Evolutionary conservation across 2,329 filamentous ascomycete species (phyloP), one percentile per base, ranked within the genome.

Genomic region (Hirsutella minnesotensis): DNA sequence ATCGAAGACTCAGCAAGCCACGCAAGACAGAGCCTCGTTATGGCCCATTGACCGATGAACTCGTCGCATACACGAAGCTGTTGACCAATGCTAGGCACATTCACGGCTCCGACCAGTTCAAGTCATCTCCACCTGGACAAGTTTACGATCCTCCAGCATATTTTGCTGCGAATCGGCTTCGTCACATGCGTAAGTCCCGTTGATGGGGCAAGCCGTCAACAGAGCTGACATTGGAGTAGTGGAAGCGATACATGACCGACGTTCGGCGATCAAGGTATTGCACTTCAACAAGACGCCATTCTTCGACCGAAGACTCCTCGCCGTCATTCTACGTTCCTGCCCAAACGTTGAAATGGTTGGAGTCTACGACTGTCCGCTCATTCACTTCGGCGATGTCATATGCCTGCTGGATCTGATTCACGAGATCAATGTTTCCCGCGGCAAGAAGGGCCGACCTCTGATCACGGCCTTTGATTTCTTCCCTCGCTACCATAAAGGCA

Each of bases 361-460:
- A 2, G 49, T 65, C 2, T 65, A 65, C 42, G 53, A 61, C 39
- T 65, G 63, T 21, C 60, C 60, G 0, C 44, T 64, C 2, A 47
- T 65, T 4, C 57, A 64, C 22, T 52, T 62, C n/a, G 62, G 59
- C 9, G 62, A 65, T 19, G 42, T 62, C 0, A 40, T 61, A 1
- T 52, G 48, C 10, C 42, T 65, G 0, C 47, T 65, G 1, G 61
- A 65, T 40, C 44, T 64, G 3, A 61, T 65, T 18, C 42, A 57
- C 27, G 60, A 65, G 36, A 47, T 65, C 36, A 65, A 65, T 36
- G 7, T 30, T 12, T 35, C 48, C 3, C 54, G 62, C 0, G 42
- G 41, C 4, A 19, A 41, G 3, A 12, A 40, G 3, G 29, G 24
- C 0, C 20, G 45, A 3, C 44, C 55, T 1, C 20, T 37, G 0